Evolutionary conservation across 1,284 basidiomycete genomes (phyloP), one percentile per base, ranked within the genome.

Genomic region (Irpex lacteus): DNA sequence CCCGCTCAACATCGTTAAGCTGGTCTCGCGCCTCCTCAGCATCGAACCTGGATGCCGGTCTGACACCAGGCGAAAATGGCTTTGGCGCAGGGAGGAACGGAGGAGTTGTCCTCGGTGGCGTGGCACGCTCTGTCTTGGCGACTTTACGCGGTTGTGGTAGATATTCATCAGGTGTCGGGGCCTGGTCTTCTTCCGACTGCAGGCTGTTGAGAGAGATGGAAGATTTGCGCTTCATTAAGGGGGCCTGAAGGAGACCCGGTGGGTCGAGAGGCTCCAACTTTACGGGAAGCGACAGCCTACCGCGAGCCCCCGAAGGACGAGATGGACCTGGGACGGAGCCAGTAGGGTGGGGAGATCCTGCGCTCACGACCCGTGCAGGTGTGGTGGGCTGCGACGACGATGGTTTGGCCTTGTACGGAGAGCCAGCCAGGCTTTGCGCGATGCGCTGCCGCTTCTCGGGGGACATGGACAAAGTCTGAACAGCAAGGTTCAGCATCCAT

Each of bases 1-100:
- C 11, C 0, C 34, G 21, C 53, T 77, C 74, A 5, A 80, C 52
- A 4, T 74, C 69, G 2, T 65, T 52, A 13, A 79, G 71, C 54
- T 72, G 62, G 7, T 36, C 50, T 11, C 69, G 64, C 6, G 53
- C 61, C 15, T 65, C 65, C 15, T 34, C 38, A 3, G 65, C 18
- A 21, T 68, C 59, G 32, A 49, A 44, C 13, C 8, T 53, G 50
- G 11, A 9, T 19, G 11, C 50, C 11, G 18, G 9, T 53, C 18
- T 53, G 13, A 53, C 50, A 26, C 18, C 18, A 44, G 50, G 9
- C 50, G 21, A 26, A 8, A 18, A 26, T 53, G 50, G 26, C 26
- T 26, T 26, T 0, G 26, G 26, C 3, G 26, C 2, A 53, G n/a
- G 50, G 9, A 53, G 50, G 40, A 15, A 11, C 8, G 8, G 11